Conservation (phyloP, 768 basidiomycete genomes). For the Psilocybe sp. region DNA sequence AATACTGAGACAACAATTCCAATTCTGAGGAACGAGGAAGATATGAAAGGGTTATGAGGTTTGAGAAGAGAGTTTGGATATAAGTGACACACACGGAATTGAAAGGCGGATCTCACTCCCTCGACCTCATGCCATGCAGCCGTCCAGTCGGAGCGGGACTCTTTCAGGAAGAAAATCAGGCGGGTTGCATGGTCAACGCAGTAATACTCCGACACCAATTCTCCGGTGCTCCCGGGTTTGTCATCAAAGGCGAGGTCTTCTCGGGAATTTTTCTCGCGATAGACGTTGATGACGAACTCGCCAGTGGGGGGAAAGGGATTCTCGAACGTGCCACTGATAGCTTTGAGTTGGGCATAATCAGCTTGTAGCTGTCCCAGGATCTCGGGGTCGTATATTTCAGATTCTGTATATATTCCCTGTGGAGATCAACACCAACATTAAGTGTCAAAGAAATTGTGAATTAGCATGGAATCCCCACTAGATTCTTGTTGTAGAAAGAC, state of each 20-base stretch:
- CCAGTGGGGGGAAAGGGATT: slow-evolving; percentile 29
- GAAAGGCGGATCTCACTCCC: slow-evolving; percentile 34
- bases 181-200: slow-evolving; percentile 39
- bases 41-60: neutral
- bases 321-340: slow-evolving; percentile 19
- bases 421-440: neutral
- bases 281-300: slow-evolving; percentile 47
- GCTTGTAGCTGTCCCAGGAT: slow-evolving; percentile 31
- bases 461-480: slow-evolving; percentile 26
- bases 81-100: slow-evolving; percentile 33
- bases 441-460: neutral
- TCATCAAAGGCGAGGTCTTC: slow-evolving; percentile 18
- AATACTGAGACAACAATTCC: slow-evolving; percentile 39
- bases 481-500: slow-evolving; percentile 48
- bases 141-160: slow-evolving; percentile 32
- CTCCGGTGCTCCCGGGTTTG: slow-evolving; percentile 29
- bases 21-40: slow-evolving; percentile 25
- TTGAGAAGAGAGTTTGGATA: neutral
- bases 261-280: slow-evolving; percentile 12
- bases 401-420: slow-evolving; percentile 55
- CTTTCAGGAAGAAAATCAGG: slow-evolving; percentile 52
- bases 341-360: slow-evolving; percentile 28
- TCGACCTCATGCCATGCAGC: slow-evolving; percentile 25
- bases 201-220: slow-evolving; percentile 26
- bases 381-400: slow-evolving; percentile 40